phyloP scores from a whole-genome alignment of 768 basidiomycete genomes.

The Gloeostereum incarnatum region DNA sequence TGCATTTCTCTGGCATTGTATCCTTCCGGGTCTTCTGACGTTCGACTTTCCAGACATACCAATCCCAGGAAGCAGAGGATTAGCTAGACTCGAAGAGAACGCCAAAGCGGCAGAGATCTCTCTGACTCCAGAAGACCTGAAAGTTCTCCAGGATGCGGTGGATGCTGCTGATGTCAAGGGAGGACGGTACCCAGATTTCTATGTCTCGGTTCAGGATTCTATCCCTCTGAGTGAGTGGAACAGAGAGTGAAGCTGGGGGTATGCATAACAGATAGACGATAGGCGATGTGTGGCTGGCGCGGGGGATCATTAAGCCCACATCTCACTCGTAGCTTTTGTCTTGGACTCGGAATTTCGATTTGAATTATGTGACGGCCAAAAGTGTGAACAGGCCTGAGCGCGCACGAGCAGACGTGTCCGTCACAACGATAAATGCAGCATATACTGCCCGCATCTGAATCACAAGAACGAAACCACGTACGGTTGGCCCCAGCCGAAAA shows the following conservation, averaged over 20 bases:
- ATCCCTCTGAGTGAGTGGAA: constrained; percentile 1
- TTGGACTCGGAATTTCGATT: too few relatives aligned
- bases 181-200: constrained; percentile 24
- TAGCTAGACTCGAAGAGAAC: constrained; percentile 27
- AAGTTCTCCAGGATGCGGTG: constrained; percentile 14
- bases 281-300: too few relatives aligned
- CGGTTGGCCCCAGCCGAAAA: too few relatives aligned
- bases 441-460: too few relatives aligned
- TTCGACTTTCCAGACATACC: constrained; percentile 13
- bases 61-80: constrained; percentile 22
- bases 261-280: too few relatives aligned
- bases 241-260: constrained; percentile 13
- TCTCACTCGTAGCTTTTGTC: too few relatives aligned
- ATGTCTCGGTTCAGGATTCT: neutral
- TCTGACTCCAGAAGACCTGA: constrained; percentile 15
- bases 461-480: too few relatives aligned
- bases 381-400: too few relatives aligned
- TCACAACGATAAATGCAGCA: too few relatives aligned
- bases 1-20: neutral
- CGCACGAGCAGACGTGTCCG: too few relatives aligned
- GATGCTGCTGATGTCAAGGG: constrained; percentile 15
- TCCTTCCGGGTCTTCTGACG: neutral
- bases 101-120: constrained; percentile 13
- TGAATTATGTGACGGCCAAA: too few relatives aligned
- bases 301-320: too few relatives aligned